Conservation (phyloP, 75 land plant species). For the Pinus tabuliformis region DNA sequence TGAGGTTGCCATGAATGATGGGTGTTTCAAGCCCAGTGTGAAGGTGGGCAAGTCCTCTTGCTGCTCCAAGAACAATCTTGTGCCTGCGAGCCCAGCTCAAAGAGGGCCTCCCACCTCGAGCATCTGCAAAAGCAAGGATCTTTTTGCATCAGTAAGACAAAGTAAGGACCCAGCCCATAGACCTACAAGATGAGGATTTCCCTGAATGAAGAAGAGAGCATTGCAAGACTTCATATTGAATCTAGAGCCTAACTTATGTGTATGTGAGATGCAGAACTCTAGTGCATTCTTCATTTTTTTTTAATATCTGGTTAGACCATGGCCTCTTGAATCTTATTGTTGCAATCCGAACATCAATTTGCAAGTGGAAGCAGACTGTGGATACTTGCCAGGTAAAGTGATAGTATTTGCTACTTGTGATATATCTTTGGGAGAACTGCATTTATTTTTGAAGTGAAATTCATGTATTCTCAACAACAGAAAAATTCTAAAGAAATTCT, state of each 20-base stretch:
- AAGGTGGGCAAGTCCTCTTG: slow-evolving; percentile 28
- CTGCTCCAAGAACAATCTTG: slow-evolving; percentile 33
- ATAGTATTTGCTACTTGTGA: not conserved
- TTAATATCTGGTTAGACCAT: not conserved
- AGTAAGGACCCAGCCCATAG: not conserved
- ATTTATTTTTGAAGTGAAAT: not conserved
- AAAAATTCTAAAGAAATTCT: not conserved
- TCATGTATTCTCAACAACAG: not conserved
- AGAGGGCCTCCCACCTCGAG: slow-evolving; percentile 9
- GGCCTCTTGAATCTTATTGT: not conserved
- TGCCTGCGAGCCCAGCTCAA: slow-evolving; percentile 30
- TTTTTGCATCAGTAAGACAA: not conserved
- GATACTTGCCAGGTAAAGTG: not conserved
- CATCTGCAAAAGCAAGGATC: slow-evolving; percentile 7
- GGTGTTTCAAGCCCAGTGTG: slow-evolving; percentile 19
- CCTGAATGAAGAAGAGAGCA: not conserved
- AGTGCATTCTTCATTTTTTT: not conserved
- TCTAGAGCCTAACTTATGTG: not conserved
- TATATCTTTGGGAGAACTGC: not conserved
- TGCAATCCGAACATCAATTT: not conserved
- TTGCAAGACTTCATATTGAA: not conserved
- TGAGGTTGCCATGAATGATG: slow-evolving; percentile 33
- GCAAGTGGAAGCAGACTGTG: not conserved
- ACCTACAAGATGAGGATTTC: not conserved
- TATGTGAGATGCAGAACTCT: not conserved